phyloP scores from a whole-genome alignment of 2,329 filamentous ascomycete species.

The Colletotrichum salicis region DNA sequence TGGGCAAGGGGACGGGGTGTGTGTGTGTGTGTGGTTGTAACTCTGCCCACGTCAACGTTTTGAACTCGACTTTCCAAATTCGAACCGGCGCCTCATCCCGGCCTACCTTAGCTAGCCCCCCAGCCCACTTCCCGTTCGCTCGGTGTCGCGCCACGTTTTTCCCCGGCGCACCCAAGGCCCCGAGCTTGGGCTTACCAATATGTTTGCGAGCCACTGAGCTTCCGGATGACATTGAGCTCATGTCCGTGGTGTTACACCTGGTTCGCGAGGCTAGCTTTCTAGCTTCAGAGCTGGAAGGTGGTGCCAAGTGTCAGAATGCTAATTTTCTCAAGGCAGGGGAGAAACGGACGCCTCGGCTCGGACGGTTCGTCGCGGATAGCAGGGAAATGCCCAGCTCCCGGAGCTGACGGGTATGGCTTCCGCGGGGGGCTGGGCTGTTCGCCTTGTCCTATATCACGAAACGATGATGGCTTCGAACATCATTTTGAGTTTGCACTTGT shows the following conservation, averaged over 20 bases:
- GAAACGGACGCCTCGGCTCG: not conserved
- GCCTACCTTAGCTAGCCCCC: not conserved
- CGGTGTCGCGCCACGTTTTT: constrained; percentile 13
- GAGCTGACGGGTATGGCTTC: not conserved
- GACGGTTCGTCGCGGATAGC: not conserved
- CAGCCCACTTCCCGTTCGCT: constrained; percentile 22
- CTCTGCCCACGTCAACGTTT: not conserved
- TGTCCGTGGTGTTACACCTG: not conserved
- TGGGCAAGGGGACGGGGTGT: not conserved
- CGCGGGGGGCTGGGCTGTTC: not conserved
- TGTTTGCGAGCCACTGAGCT: not conserved
- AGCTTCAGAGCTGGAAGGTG: not conserved
- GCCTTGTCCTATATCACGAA: not conserved
- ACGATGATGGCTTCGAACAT: not conserved
- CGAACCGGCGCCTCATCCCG: not conserved
- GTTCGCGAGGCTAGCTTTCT: not conserved
- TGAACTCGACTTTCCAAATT: not conserved
- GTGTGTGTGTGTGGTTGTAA: not conserved
- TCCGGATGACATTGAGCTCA: not conserved
- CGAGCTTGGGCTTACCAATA: not conserved
- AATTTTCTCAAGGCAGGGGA: not conserved
- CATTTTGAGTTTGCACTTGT: constrained; percentile 5
- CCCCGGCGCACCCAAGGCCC: not conserved
- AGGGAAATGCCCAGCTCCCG: not conserved
- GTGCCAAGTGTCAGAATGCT: not conserved